Percentiles rank a stretch among this genome's conserved stretches.
phyloP scores from a whole-genome alignment of 495 filamentous ascomycete genomes.

The Neurospora terricola region DNA sequence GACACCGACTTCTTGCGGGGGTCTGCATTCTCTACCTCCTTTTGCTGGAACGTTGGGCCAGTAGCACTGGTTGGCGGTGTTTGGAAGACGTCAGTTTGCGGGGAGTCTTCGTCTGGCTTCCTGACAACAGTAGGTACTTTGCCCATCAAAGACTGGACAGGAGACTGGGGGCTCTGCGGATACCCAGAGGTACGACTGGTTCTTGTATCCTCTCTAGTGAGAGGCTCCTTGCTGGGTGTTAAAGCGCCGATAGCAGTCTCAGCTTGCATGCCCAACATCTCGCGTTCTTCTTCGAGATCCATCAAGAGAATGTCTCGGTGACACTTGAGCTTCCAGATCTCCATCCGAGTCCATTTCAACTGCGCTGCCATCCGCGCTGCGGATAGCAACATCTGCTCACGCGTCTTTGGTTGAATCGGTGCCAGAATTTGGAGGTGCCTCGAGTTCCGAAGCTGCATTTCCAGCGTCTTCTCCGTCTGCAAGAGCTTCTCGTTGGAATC shows the following conservation, averaged over 20 bases:
- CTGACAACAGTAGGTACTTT: constrained; percentile 17
- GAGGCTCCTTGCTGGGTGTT: constrained; percentile 10
- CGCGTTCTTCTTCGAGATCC: constrained; percentile 72
- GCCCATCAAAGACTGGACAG: constrained; percentile 19
- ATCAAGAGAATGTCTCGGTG: constrained; percentile 78
- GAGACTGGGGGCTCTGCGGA: constrained; percentile 24
- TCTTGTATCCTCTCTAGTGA: constrained; percentile 20
- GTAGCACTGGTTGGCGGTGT: constrained; percentile 37
- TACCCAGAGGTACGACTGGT: constrained; percentile 11
- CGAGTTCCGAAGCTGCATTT: constrained; percentile 79
- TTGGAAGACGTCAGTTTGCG: constrained; percentile 33
- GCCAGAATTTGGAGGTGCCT: constrained; percentile 83
- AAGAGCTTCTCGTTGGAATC: constrained; percentile 77
- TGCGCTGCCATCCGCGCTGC: constrained; percentile 82
- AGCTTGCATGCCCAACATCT: constrained; percentile 24
- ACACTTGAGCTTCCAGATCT: constrained; percentile 86
- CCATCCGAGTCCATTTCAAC: constrained; percentile 84
- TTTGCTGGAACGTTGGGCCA: constrained; percentile 35
- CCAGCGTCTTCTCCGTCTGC: constrained; percentile 62
- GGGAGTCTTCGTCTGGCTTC: constrained; percentile 24
- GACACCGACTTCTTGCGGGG: constrained; percentile 32
- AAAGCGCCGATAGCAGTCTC: constrained; percentile 12
- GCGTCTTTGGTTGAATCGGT: constrained; percentile 74
- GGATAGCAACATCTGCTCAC: constrained; percentile 75
- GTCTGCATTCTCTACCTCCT: constrained; percentile 27